These are phyloP conservation scores for Gliomastix tumulicola DNA, from an alignment of 2,329 filamentous ascomycete genomes.

Conservation along the genomic window DNA sequence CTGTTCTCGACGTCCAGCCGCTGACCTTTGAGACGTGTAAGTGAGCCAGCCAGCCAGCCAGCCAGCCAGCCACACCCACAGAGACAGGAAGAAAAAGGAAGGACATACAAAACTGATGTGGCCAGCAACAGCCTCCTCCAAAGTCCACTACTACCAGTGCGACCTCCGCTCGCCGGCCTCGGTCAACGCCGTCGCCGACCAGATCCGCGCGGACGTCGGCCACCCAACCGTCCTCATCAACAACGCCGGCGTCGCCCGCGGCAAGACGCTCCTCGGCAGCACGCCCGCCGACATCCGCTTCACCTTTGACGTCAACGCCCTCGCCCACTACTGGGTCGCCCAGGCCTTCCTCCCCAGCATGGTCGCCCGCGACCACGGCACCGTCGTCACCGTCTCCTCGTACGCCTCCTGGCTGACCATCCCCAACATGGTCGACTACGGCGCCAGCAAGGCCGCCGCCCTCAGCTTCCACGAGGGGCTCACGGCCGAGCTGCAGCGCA, in stretches of 20 bases:
- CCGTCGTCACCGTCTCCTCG: constrained; percentile 64
- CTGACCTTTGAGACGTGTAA: constrained; percentile 45
- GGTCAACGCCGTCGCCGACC: constrained; percentile 42
- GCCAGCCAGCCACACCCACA: too few species aligned
- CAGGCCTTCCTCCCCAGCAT: constrained; percentile 63
- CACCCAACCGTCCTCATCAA: constrained; percentile 65
- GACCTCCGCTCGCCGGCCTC: constrained; percentile 56
- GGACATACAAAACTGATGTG: background rate
- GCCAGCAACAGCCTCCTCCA: constrained; percentile 24
- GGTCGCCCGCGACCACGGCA: constrained; percentile 58
- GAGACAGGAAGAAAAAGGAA: background rate
- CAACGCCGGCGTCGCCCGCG: constrained; percentile 60
- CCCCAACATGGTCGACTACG: constrained; percentile 62
- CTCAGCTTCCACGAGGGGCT: constrained; percentile 63
- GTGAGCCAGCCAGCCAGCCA: constrained; percentile 8
- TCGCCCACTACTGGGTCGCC: constrained; percentile 60
- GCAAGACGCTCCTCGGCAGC: constrained; percentile 52
- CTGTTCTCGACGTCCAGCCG: constrained; percentile 63
- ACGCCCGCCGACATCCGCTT: constrained; percentile 53
- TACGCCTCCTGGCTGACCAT: constrained; percentile 54
- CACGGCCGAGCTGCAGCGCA: constrained; percentile 46
- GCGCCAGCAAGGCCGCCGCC: constrained; percentile 58
- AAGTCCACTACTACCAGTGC: constrained; percentile 62
- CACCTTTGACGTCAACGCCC: constrained; percentile 65
- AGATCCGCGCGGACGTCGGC: constrained; percentile 50